phyloP scores from a whole-genome alignment of 1,284 basidiomycete species.

The Fomitopsis betulina region DNA sequence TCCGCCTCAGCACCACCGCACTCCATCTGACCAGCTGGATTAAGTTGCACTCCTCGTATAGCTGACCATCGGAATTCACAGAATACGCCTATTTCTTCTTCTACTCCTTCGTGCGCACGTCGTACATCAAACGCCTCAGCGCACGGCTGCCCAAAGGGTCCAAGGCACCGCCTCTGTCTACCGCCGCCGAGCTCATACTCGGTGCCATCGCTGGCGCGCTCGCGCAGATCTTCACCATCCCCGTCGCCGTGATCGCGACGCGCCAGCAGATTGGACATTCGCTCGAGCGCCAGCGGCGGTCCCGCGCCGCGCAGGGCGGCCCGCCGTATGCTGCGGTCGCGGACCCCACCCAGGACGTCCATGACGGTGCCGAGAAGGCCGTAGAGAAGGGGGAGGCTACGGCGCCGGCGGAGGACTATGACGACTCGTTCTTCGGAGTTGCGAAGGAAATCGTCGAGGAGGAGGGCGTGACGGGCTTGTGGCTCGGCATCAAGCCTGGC shows the following conservation, averaged over 20 bases:
- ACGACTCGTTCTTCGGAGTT: conserved; percentile 75
- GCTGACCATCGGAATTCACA: conserved; percentile 26
- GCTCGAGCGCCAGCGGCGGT: conserved; percentile 16
- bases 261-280: conserved; percentile 84
- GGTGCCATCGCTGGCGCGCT: conserved; percentile 93
- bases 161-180: conserved; percentile 62
- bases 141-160: conserved; percentile 52
- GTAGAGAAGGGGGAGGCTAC: conserved; percentile 40
- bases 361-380: conserved; percentile 12
- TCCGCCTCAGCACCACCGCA: no score
- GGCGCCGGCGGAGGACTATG: conserved; percentile 27
- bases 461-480: conserved; percentile 88
- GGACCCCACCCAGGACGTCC: conserved; percentile 10
- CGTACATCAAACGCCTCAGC: conserved; percentile 72
- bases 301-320: conserved; percentile 1
- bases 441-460: conserved; percentile 88
- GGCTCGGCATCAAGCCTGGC: conserved; percentile 92
- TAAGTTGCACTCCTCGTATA: no score
- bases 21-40: background rate
- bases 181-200: conserved; percentile 79
- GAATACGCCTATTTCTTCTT: conserved; percentile 99
- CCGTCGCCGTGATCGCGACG: conserved; percentile 96
- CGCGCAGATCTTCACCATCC: conserved; percentile 98
- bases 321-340: conserved; percentile 4
- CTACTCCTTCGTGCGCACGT: conserved; percentile 85